These are phyloP conservation scores for Neoconidiobolus thromboides DNA, from an alignment of 371 early-diverging fungal genomes.

Conservation along the genomic window DNA sequence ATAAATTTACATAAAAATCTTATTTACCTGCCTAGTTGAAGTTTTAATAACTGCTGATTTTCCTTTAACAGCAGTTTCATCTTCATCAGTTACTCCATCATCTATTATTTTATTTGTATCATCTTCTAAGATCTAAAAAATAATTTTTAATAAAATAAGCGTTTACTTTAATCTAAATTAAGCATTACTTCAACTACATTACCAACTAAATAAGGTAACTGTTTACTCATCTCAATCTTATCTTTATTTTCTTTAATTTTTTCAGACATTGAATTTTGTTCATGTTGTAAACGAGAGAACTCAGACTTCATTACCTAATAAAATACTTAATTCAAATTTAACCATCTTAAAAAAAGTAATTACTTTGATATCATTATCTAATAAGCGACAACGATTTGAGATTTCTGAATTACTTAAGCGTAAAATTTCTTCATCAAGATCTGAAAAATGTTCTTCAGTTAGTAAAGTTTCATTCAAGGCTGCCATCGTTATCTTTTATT, in stretches of 20 bases:
- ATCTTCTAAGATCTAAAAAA: slow-evolving; percentile 66
- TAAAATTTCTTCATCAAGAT: slow-evolving; percentile 44
- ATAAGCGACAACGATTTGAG: slow-evolving; percentile 67
- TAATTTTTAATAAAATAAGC: not conserved
- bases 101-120: slow-evolving; percentile 54
- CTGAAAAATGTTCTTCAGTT: not conserved
- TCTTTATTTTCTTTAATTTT: slow-evolving; percentile 97
- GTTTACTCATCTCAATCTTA: slow-evolving; percentile 97
- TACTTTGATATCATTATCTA: slow-evolving; percentile 95
- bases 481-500: too few relatives aligned
- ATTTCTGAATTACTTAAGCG: slow-evolving; percentile 80
- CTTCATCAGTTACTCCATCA: slow-evolving; percentile 58
- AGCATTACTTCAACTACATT: slow-evolving; percentile 89
- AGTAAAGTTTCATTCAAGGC: too few relatives aligned
- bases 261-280: slow-evolving; percentile 74
- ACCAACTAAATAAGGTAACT: slow-evolving; percentile 96
- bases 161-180: not conserved
- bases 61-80: slow-evolving; percentile 88
- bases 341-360: not conserved
- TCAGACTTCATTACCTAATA: slow-evolving; percentile 79
- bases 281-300: slow-evolving; percentile 66
- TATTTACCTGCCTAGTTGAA: slow-evolving; percentile 72
- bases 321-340: not conserved
- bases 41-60: slow-evolving; percentile 98
- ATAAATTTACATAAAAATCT: not conserved